Evolutionary conservation across 306 rosid species (phyloP).

Genomic region (Vachellia collinsii): DNA sequence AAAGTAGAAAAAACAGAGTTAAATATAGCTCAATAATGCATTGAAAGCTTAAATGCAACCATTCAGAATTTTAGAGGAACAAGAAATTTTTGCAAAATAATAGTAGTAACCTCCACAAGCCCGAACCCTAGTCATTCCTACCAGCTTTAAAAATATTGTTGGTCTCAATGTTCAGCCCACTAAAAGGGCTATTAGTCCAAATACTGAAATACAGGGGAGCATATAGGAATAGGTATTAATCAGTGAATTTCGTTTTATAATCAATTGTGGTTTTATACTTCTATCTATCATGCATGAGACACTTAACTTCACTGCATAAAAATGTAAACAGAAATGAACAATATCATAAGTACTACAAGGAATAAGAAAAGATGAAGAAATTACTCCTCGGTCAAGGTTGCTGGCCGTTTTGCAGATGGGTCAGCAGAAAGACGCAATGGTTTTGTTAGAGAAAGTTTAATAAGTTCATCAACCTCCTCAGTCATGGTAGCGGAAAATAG

Average conservation of each 20-base stretch:
- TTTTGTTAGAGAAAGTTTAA: conserved; percentile 82
- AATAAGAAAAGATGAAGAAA: conserved; percentile 35
- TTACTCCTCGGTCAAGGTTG: conserved; percentile 90
- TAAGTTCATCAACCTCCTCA: conserved; percentile 84
- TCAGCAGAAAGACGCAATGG: conserved; percentile 97
- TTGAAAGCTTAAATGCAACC: conserved; percentile 25
- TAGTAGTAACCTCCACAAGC: neutral
- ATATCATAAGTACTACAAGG: conserved; percentile 18
- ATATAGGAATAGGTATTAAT: conserved; percentile 6
- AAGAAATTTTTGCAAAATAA: neutral
- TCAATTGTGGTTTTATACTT: conserved; percentile 15
- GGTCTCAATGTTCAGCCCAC: neutral
- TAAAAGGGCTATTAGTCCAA: neutral
- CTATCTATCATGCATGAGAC: neutral
- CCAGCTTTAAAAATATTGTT: conserved; percentile 15
- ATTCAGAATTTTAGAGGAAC: conserved; percentile 13
- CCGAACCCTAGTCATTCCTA: neutral
- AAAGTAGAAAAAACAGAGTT: conserved; percentile 23
- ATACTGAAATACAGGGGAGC: neutral
- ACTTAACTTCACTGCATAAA: conserved; percentile 3
- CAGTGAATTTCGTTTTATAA: neutral
- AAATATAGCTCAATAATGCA: conserved; percentile 19
- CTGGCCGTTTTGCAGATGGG: conserved; percentile 87
- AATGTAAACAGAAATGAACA: conserved; percentile 1
- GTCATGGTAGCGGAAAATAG: conserved; percentile 99